A percentile compares a stretch with the other conserved stretches of the same genome.
Evolutionary conservation across 305 asterid genomes (phyloP).

Genomic region (Nicotiana rustica): DNA sequence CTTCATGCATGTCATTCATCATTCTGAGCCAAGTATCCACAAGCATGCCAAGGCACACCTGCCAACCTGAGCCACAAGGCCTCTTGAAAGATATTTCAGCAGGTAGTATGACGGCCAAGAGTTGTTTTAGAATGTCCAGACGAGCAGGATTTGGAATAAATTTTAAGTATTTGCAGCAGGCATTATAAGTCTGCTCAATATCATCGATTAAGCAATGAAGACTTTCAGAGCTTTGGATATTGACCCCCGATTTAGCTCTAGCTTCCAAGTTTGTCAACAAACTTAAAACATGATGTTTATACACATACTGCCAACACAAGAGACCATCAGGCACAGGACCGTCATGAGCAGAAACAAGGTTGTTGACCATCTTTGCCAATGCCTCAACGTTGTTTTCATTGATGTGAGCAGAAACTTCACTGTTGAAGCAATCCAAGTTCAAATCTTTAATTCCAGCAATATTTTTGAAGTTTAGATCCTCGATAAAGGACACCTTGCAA

Average conservation of each 20-base stretch:
- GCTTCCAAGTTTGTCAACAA: conserved; percentile 69
- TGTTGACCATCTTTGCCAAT: conserved; percentile 82
- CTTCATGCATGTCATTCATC: conserved; percentile 70
- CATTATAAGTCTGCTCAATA: conserved; percentile 65
- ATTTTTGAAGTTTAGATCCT: conserved; percentile 77
- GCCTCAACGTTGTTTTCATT: conserved; percentile 77
- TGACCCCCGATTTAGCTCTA: conserved; percentile 55
- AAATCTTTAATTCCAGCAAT: conserved; percentile 76
- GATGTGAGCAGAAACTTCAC: conserved; percentile 76
- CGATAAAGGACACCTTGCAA: conserved; percentile 69
- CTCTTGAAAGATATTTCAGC: conserved; percentile 49
- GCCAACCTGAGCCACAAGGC: conserved; percentile 60
- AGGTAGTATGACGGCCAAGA: conserved; percentile 65
- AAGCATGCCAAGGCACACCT: conserved; percentile 70
- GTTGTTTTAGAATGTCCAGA: conserved; percentile 58
- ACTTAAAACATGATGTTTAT: conserved; percentile 60
- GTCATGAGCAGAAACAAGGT: conserved; percentile 61
- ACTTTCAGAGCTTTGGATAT: conserved; percentile 59
- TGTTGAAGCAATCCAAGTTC: conserved; percentile 68
- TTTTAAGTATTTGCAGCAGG: conserved; percentile 58
- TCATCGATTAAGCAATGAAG: conserved; percentile 60
- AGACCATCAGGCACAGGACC: conserved; percentile 66
- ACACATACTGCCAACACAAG: conserved; percentile 70
- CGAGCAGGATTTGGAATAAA: conserved; percentile 61
- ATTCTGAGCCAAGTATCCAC: conserved; percentile 80